These are phyloP conservation scores for Fulvia fulva DNA, from an alignment of 2,329 filamentous ascomycete species.

Conservation along the genomic window DNA sequence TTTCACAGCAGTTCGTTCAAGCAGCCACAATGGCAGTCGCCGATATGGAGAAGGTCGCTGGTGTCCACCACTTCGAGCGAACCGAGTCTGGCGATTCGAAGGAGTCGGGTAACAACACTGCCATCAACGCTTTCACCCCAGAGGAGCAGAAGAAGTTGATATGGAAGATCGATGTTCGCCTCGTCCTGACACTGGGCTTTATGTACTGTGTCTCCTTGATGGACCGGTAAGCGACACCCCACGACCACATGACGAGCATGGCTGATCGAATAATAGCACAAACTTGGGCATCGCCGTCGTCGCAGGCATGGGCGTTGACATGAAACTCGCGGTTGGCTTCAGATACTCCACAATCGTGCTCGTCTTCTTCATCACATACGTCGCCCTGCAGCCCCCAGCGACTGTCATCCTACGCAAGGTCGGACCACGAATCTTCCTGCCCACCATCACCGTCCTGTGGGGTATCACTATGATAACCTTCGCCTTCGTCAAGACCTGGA, in stretches of 20 bases:
- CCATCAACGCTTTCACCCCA: slow-evolving; percentile 47
- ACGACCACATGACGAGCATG: not conserved
- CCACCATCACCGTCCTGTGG: slow-evolving; percentile 50
- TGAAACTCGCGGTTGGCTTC: slow-evolving; percentile 27
- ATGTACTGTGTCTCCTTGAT: slow-evolving; percentile 36
- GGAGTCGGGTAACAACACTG: slow-evolving; percentile 24
- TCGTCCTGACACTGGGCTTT: slow-evolving; percentile 46
- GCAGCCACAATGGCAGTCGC: slow-evolving; percentile 9
- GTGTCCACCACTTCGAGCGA: slow-evolving; percentile 24
- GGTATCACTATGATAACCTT: slow-evolving; percentile 60
- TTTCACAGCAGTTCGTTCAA: not conserved
- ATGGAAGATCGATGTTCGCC: slow-evolving; percentile 59
- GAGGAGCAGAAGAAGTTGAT: slow-evolving; percentile 66
- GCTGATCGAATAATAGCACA: slow-evolving; percentile 13
- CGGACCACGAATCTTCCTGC: slow-evolving; percentile 43
- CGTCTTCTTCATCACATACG: slow-evolving; percentile 71
- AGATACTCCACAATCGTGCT: slow-evolving; percentile 52
- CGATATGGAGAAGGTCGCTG: slow-evolving; percentile 23
- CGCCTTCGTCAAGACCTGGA: slow-evolving; percentile 51
- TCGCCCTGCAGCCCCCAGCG: slow-evolving; percentile 67
- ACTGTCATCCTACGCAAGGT: slow-evolving; percentile 65
- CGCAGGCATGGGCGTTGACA: slow-evolving; percentile 34
- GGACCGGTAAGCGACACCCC: slow-evolving; percentile 28
- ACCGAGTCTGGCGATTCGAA: slow-evolving; percentile 24
- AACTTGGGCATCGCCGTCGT: slow-evolving; percentile 35